Evolutionary conservation across 192 early-diverging fungal species (phyloP).

Genomic region (Coemansia sp.): DNA sequence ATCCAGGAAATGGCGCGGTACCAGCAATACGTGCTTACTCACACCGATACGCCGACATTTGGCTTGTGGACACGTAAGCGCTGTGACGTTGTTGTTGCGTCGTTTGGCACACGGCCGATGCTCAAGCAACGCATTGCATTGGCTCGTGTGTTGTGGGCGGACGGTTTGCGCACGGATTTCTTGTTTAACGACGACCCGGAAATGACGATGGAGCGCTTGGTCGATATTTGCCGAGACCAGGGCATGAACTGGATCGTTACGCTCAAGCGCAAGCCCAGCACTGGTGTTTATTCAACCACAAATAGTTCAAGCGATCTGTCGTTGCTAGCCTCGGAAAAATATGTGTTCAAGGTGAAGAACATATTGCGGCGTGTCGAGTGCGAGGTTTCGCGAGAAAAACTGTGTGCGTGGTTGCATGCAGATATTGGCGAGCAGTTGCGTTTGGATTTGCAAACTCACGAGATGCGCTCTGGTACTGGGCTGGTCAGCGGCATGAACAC

Average conservation of each 20-base stretch:
- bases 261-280: slow-evolving; percentile 54
- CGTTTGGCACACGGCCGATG: slow-evolving; percentile 69
- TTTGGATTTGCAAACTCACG: slow-evolving; percentile 58
- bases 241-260: slow-evolving; percentile 82
- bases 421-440: slow-evolving; percentile 69
- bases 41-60: slow-evolving; percentile 37
- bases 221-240: slow-evolving; percentile 60
- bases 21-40: slow-evolving; percentile 45
- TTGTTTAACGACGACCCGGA: slow-evolving; percentile 72
- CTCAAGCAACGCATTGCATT: slow-evolving; percentile 75
- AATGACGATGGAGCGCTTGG: slow-evolving; percentile 65
- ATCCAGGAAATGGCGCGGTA: slow-evolving; percentile 64
- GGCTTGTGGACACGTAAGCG: slow-evolving; percentile 61
- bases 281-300: neutral
- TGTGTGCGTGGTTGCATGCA: slow-evolving; percentile 60
- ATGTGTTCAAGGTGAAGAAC: slow-evolving; percentile 70
- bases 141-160: slow-evolving; percentile 75
- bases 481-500: slow-evolving; percentile 7
- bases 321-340: slow-evolving; percentile 10
- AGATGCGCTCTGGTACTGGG: slow-evolving; percentile 15
- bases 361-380: slow-evolving; percentile 68
- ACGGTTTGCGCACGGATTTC: slow-evolving; percentile 78
- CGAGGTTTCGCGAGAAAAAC: slow-evolving; percentile 60
- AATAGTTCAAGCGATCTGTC: no score
- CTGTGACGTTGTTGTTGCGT: slow-evolving; percentile 78